Evolutionary conservation across 306 rosid species (phyloP).

Genomic region (Mucuna pruriens): DNA sequence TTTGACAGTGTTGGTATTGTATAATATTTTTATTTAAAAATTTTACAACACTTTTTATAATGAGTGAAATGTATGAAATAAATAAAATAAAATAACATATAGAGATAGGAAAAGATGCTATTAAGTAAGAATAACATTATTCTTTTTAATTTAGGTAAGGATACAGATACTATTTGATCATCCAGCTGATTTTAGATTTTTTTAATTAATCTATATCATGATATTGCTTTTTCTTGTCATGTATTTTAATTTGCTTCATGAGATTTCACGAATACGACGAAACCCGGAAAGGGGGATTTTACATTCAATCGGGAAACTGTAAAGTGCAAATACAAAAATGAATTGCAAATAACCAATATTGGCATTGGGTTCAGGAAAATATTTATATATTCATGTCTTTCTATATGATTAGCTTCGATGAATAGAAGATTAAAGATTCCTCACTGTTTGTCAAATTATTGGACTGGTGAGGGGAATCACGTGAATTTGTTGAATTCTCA

Average conservation of each 20-base stretch:
- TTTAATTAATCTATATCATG: background rate
- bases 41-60: no score
- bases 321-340: background rate
- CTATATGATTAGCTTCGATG: background rate
- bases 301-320: background rate
- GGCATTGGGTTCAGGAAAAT: background rate
- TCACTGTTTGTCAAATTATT: background rate
- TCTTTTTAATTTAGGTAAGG: no score
- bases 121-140: background rate
- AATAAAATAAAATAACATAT: no score
- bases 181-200: background rate
- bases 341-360: background rate
- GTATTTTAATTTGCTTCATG: background rate
- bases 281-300: background rate
- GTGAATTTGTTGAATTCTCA: background rate
- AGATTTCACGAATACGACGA: background rate
- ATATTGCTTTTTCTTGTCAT: background rate
- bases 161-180: background rate
- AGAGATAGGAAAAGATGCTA: background rate
- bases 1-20: no score
- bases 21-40: no score
- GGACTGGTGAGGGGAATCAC: background rate
- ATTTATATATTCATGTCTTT: background rate
- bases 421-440: conserved; percentile 11
- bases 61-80: no score